Evolutionary conservation across 2,329 filamentous ascomycete genomes (phyloP), one percentile per base, ranked within the genome.

Genomic region (Byssothecium circinans): DNA sequence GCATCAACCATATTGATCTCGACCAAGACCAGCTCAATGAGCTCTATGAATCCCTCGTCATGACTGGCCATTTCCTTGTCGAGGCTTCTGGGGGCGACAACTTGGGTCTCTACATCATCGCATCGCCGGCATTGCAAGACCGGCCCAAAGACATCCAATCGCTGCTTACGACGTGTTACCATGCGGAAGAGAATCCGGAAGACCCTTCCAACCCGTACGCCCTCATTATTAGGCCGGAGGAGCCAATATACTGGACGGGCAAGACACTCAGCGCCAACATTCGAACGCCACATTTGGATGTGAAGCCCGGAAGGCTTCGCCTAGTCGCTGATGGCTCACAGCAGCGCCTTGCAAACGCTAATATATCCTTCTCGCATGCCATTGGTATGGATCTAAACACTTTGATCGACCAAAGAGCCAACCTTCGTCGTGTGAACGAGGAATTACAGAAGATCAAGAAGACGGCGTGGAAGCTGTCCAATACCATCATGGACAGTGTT

Each of bases 401-500:
- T 44, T 80, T 95, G 8, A 87, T 96, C 45, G 94, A 97, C 68
- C 89, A 95, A 63, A 83, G 94, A 57, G 95, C 94, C 17, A 97
- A 96, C 66, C 80, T 99, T 32, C 88, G 89, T 54, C 89, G 95
- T 59, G 94, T 99, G 58, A 95, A 97, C 65, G 78, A 86, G 41
- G 88, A 95, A 67, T 76, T 99, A 54, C 92, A 90, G 61, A 95
- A 95, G 68, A 96, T 96, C 61, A 91, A 95, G 62, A 91, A 91
- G 68, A 95, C 95, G 2, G 90, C 92, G 2, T 97, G 95, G 78
- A 96, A 95, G 71, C 80, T 99, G 35, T 96, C 91, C 42, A 97
- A 96, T 73, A 90, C 91, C 6, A 97, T 99, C 72, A 96, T 99
- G 90, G 92, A 97, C 71, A 96, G 91, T 67, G 94, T 99, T 36